Percentiles rank a stretch among this genome's conserved stretches.
Conservation (phyloP, 1,284 basidiomycete genomes). For the Boletus smithii region DNA sequence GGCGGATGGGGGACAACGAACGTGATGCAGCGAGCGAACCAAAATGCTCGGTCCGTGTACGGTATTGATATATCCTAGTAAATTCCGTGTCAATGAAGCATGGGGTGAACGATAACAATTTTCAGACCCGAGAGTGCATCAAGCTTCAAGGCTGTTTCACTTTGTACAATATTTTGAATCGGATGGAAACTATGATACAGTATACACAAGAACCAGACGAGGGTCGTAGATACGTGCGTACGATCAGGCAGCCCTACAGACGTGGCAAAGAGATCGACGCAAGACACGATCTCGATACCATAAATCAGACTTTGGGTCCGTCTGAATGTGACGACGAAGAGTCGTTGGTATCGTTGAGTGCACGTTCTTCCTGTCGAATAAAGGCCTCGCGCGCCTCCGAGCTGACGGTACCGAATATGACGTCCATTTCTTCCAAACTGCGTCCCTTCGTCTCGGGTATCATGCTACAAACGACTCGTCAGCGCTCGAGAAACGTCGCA, state of each 20-base stretch:
- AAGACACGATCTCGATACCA: not conserved
- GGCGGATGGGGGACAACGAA: conserved; percentile 53
- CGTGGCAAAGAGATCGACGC: too few relatives aligned
- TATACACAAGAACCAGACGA: too few relatives aligned
- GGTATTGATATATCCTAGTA: conserved; percentile 37
- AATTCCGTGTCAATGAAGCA: too few relatives aligned
- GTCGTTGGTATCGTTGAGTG: conserved; percentile 12
- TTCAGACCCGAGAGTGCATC: too few relatives aligned
- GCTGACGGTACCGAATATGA: conserved; percentile 70
- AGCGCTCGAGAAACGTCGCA: conserved; percentile 1
- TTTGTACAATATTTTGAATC: too few relatives aligned
- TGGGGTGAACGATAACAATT: too few relatives aligned
- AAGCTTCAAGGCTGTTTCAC: too few relatives aligned
- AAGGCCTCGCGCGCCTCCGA: conserved; percentile 55
- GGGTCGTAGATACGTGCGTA: too few relatives aligned
- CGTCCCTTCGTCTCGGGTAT: conserved; percentile 77
- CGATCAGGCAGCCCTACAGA: not conserved
- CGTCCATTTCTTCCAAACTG: conserved; percentile 76
- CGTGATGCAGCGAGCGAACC: conserved; percentile 60
- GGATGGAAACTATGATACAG: too few relatives aligned
- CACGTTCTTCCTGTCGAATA: conserved; percentile 47
- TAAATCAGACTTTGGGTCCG: conserved; percentile 10
- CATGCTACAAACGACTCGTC: conserved; percentile 44
- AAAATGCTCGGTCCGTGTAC: conserved; percentile 65
- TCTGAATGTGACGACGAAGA: conserved; percentile 1